These are phyloP conservation scores for Cladorrhinum sp. DNA, from an alignment of 2,329 filamentous ascomycete species.

Conservation along the genomic window DNA sequence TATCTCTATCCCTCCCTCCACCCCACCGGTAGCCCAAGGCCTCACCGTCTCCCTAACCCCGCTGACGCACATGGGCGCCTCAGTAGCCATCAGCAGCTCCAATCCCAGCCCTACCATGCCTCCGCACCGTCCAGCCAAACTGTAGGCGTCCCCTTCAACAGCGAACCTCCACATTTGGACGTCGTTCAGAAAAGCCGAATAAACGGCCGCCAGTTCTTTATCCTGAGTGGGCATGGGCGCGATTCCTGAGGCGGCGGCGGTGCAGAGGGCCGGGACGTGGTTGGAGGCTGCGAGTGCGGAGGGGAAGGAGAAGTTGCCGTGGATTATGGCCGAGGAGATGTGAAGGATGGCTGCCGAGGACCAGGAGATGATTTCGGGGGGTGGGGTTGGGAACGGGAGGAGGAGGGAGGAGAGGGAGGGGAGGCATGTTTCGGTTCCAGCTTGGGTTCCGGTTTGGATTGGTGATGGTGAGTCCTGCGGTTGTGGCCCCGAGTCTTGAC, in stretches of 20 bases:
- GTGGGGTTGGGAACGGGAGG: constrained; percentile 2
- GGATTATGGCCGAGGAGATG: not conserved
- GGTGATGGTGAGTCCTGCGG: not conserved
- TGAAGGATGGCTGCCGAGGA: constrained; percentile 4
- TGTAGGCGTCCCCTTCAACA: constrained; percentile 12
- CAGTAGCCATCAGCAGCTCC: constrained; percentile 13
- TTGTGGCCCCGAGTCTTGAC: not conserved
- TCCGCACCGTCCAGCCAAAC: not conserved
- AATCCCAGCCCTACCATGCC: constrained; percentile 3
- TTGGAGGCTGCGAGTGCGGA: not conserved
- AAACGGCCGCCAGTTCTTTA: not conserved
- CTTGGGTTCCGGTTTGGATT: not conserved
- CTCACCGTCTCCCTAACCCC: constrained; percentile 5
- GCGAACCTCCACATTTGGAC: constrained; percentile 11
- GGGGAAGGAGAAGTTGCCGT: constrained; percentile 1
- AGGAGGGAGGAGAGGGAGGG: constrained; percentile 7
- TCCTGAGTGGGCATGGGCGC: not conserved
- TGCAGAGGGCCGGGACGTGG: constrained; percentile 3
- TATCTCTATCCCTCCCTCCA: not conserved
- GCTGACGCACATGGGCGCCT: constrained; percentile 10
- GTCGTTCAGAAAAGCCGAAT: constrained; percentile 4
- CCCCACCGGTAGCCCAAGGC: constrained; percentile 6
- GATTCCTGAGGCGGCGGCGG: constrained; percentile 1
- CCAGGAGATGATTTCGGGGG: not conserved
- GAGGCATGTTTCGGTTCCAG: not conserved